Percentiles rank a stretch among this genome's conserved stretches.
Conservation (phyloP, 1,284 basidiomycete genomes). For the Anthracocystis setariae region DNA sequence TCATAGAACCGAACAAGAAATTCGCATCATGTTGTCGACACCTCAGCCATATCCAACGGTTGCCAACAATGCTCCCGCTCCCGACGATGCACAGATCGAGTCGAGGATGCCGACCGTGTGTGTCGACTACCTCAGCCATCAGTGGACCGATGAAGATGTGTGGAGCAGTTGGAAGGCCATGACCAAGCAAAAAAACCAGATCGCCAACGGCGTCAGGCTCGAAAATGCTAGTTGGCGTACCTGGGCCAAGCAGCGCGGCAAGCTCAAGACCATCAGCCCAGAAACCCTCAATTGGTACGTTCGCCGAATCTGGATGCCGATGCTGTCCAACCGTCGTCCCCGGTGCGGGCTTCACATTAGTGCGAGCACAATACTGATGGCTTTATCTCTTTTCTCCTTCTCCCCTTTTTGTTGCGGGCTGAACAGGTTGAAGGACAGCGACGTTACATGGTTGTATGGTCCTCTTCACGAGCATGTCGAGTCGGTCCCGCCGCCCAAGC, state of each 20-base stretch:
- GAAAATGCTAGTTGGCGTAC: slow-evolving; percentile 99
- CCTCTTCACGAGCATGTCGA: slow-evolving; percentile 80
- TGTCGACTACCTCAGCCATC: slow-evolving; percentile 81
- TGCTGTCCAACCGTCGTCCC: too few relatives aligned
- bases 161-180: slow-evolving; percentile 98
- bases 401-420: not conserved
- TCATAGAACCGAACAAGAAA: slow-evolving; percentile 12
- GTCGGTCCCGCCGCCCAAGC: slow-evolving; percentile 72
- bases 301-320: not conserved
- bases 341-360: not conserved
- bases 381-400: not conserved
- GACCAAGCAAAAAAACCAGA: slow-evolving; percentile 98
- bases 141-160: slow-evolving; percentile 98
- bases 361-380: not conserved
- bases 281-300: slow-evolving; percentile 97
- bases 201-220: slow-evolving; percentile 90
- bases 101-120: slow-evolving; percentile 72
- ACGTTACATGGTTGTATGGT: slow-evolving; percentile 98
- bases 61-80: slow-evolving; percentile 59
- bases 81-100: slow-evolving; percentile 66
- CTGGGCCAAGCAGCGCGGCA: slow-evolving; percentile 99
- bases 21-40: slow-evolving; percentile 64
- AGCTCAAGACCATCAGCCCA: slow-evolving; percentile 91
- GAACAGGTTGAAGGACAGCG: slow-evolving; percentile 94
- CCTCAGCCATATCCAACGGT: slow-evolving; percentile 65